Percentiles rank a stretch among this genome's conserved stretches.
Conservation (phyloP, 352 stramenopile species). For the Globisporangium irregulare region DNA sequence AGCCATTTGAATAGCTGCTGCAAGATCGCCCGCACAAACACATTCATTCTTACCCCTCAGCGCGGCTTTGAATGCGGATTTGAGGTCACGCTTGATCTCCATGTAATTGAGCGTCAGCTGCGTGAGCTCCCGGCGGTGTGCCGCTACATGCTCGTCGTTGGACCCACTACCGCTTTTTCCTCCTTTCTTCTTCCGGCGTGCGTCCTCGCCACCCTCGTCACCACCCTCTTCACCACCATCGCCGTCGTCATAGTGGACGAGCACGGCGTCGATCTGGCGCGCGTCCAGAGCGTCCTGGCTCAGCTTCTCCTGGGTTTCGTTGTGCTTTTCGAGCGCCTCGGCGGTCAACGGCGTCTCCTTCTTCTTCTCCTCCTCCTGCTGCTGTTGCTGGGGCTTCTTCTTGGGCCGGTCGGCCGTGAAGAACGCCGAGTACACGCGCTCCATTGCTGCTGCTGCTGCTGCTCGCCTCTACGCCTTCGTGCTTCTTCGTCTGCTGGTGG, state of each 20-base stretch:
- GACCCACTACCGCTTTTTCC: conserved; percentile 15
- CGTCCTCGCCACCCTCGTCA: conserved; percentile 1
- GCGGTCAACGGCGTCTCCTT: conserved; percentile 49
- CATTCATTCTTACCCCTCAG: conserved; percentile 20
- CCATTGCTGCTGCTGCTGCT: conserved; percentile 38
- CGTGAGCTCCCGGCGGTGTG: conserved; percentile 33
- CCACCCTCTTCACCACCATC: too few relatives aligned
- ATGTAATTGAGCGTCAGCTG: conserved; percentile 30
- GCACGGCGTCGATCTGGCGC: conserved; percentile 8
- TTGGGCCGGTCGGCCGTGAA: conserved; percentile 54
- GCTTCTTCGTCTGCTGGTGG: neutral
- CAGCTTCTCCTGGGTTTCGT: conserved; percentile 35
- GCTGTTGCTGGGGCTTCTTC: conserved; percentile 25
- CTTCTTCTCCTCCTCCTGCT: conserved; percentile 14
- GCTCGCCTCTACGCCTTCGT: conserved; percentile 5
- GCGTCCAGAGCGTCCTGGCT: conserved; percentile 5
- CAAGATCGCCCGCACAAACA: neutral
- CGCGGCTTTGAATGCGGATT: conserved; percentile 44
- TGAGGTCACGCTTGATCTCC: conserved; percentile 42
- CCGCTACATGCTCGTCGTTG: conserved; percentile 27
- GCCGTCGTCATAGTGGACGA: conserved; percentile 1
- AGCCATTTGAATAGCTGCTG: neutral
- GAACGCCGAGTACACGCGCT: conserved; percentile 87
- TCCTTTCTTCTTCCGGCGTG: neutral
- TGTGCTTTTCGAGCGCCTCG: conserved; percentile 61